A percentile compares a stretch with the other conserved stretches of the same genome.
Evolutionary conservation across 2,329 filamentous ascomycete species (phyloP).

Genomic region (Colletotrichum sp.): DNA sequence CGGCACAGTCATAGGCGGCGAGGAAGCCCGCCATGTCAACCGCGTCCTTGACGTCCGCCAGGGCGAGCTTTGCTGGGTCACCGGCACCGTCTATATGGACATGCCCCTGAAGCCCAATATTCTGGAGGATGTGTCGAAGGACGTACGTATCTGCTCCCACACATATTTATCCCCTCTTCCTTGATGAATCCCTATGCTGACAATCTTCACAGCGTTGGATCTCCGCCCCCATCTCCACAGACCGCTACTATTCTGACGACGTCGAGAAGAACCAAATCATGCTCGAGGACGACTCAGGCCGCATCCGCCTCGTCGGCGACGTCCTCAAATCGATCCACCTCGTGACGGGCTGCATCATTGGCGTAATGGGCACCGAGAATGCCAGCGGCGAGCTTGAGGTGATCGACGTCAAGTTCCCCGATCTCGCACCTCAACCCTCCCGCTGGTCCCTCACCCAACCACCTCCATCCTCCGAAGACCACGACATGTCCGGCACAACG

Average conservation of each 20-base stretch:
- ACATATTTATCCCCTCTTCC: not conserved
- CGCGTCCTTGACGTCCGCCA: slow-evolving; percentile 94
- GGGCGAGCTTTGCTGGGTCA: slow-evolving; percentile 93
- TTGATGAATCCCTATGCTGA: not conserved
- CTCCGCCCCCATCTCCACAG: slow-evolving; percentile 75
- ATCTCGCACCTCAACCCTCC: slow-evolving; percentile 80
- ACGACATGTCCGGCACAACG: slow-evolving; percentile 60
- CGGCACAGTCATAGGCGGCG: slow-evolving; percentile 77
- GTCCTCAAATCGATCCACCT: slow-evolving; percentile 71
- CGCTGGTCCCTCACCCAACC: slow-evolving; percentile 72
- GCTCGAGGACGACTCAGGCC: slow-evolving; percentile 94
- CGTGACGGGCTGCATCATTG: slow-evolving; percentile 92
- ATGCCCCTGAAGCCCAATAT: slow-evolving; percentile 97
- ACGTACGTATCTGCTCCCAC: slow-evolving; percentile 58
- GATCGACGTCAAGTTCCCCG: slow-evolving; percentile 86
- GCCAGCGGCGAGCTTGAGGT: slow-evolving; percentile 91
- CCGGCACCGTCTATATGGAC: slow-evolving; percentile 95
- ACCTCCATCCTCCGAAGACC: slow-evolving; percentile 47
- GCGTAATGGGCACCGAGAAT: slow-evolving; percentile 95
- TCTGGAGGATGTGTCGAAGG: slow-evolving; percentile 91
- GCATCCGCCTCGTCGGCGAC: slow-evolving; percentile 78
- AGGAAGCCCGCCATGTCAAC: slow-evolving; percentile 77
- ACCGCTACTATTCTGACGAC: slow-evolving; percentile 75
- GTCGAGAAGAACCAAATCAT: slow-evolving; percentile 69
- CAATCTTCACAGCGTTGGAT: slow-evolving; percentile 76